Evolutionary conservation across 805 yeast species (phyloP).

Genomic region (Saccharomycopsis fermentans): DNA sequence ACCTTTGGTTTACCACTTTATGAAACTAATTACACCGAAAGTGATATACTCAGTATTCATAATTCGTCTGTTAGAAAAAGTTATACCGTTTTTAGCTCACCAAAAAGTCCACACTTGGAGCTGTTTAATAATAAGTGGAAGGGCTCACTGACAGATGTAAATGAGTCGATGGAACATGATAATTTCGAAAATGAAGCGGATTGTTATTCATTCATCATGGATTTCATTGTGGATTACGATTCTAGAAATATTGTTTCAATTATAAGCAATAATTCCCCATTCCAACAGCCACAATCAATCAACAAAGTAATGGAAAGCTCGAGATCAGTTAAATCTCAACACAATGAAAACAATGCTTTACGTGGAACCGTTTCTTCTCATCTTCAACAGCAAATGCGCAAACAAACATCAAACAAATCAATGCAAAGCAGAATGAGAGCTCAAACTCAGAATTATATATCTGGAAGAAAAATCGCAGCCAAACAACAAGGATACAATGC

Average conservation of each 20-base stretch:
- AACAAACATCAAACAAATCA: neutral
- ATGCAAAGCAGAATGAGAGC: neutral
- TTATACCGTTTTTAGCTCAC: neutral
- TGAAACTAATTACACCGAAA: neutral
- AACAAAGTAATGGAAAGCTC: neutral
- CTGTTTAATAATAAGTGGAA: neutral
- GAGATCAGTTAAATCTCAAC: neutral
- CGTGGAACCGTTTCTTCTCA: neutral
- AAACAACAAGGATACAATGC: neutral
- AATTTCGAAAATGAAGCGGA: conserved; percentile 5
- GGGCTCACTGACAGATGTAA: neutral
- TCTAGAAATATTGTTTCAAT: conserved; percentile 6
- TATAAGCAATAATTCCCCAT: conserved; percentile 1
- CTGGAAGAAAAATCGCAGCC: neutral
- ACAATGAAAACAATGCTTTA: neutral
- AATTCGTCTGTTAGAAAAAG: neutral
- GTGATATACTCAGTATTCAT: neutral
- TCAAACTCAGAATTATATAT: neutral
- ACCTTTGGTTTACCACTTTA: neutral
- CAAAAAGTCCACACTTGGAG: neutral
- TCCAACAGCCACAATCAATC: neutral
- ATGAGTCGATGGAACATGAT: neutral
- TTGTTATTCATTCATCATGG: conserved; percentile 17
- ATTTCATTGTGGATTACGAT: conserved; percentile 17
- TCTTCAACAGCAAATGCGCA: neutral